phyloP scores from a whole-genome alignment of 176 grass and related monocot species.

The Coix lacrymajobi region DNA sequence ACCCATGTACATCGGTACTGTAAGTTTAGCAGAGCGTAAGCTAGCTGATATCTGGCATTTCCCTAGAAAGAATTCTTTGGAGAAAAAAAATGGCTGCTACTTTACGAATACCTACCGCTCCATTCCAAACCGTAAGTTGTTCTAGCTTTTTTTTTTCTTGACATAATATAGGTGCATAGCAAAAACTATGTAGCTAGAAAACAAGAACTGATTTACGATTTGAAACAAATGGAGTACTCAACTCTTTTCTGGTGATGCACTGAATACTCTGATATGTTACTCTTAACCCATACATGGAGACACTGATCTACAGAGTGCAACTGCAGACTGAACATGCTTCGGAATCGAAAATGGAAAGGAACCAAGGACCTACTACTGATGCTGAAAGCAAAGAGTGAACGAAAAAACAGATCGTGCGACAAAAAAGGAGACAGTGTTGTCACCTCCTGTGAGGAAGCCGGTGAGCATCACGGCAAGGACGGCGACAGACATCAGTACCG shows the following conservation, averaged over 20 bases:
- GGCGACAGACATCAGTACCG: not conserved
- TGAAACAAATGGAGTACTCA: too few species aligned
- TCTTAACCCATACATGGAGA: not conserved
- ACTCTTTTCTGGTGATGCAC: not conserved
- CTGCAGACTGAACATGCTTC: not conserved
- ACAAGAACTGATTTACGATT: too few species aligned
- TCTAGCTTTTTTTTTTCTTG: too few species aligned
- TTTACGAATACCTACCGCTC: too few species aligned
- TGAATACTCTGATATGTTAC: not conserved
- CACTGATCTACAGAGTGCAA: not conserved
- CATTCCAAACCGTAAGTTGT: too few species aligned
- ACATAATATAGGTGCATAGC: too few species aligned
- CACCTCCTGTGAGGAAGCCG: constrained; percentile 15
- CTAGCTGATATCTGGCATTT: not conserved
- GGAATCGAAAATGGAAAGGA: not conserved
- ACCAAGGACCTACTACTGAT: not conserved
- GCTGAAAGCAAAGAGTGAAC: not conserved
- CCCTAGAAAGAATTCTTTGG: not conserved
- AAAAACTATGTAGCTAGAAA: too few species aligned
- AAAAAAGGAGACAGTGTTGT: not conserved
- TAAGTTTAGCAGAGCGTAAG: not conserved
- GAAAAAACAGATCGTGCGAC: not conserved
- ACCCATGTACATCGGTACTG: not conserved
- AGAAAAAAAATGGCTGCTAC: not conserved
- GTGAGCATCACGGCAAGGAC: not conserved